Evolutionary conservation across 176 grass and related monocot species (phyloP), one percentile per base, ranked within the genome.

Genomic region (Pontederia crassipes): DNA sequence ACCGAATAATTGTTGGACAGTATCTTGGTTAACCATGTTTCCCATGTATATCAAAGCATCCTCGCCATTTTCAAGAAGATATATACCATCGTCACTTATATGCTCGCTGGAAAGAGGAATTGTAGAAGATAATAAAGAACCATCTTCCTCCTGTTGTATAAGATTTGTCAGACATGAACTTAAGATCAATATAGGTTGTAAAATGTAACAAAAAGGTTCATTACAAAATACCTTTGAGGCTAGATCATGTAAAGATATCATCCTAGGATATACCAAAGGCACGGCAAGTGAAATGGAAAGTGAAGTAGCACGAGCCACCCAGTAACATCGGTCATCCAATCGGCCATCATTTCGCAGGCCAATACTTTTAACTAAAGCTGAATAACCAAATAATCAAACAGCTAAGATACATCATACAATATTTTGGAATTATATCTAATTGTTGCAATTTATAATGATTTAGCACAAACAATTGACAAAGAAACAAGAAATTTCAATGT

Each of bases 61-160:
- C 56, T 95, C 89, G 67, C 89, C 89, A 75, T 95, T 95, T 77
- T 95, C 89, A 62, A 95, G 70, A 40, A 95, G 78, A 77, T 84
- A 95, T 61, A 88, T 55, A 64, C 89, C 84, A 64, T 88, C 81
- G 18, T 95, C 89, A 54, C 8, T 58, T 63, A 85, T 51, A 66
- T 95, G 74, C 74, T 95, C 89, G 71, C 85, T 88, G 47, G 86
- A 88, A 46, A 95, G 81, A 78, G 86, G 80, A 71, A 95, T 62
- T 57, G 75, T 27, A 51, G 72, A 65, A 66, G 75, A 72, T 74
- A 88, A 26, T 73, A 79, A 52, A 24, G 84, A 81, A 47, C 82
- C 83, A 75, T 78, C 75, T 1, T 85, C 78, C 56, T 64, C 89
- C 89, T 95, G 75, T 63, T 79, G 75, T 10, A 73, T 58, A 66